These are phyloP conservation scores for Echinochloa phyllopogon DNA, from an alignment of 176 grass and related monocot species.

Conservation along the genomic window DNA sequence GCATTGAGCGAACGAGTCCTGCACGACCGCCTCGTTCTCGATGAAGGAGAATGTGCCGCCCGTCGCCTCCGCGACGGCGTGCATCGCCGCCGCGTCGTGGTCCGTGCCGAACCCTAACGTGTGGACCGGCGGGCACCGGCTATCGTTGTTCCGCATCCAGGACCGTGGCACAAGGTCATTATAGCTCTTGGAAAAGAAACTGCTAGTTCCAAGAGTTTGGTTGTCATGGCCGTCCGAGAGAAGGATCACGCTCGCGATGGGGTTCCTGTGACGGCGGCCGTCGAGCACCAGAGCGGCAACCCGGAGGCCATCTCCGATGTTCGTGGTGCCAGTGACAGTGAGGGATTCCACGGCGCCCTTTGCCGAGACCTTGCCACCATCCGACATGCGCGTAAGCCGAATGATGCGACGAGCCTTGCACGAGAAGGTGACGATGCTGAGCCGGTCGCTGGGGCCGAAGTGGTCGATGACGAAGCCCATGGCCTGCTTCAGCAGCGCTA, in stretches of 20 bases:
- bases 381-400: constrained; percentile 48
- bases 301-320: constrained; percentile 39
- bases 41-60: constrained; percentile 21
- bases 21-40: constrained; percentile 11
- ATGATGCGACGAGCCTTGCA: constrained; percentile 35
- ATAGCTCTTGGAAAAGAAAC: neutral
- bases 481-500: constrained; percentile 44
- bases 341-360: constrained; percentile 43
- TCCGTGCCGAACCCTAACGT: constrained; percentile 61
- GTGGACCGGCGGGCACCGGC: constrained; percentile 42
- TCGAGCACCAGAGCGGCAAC: constrained; percentile 34
- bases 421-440: constrained; percentile 50
- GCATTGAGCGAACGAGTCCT: constrained; percentile 81
- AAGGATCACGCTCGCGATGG: constrained; percentile 62
- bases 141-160: neutral
- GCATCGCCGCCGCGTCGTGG: constrained; percentile 60
- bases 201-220: neutral
- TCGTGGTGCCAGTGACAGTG: neutral
- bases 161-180: constrained; percentile 44
- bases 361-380: constrained; percentile 25
- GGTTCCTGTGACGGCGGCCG: constrained; percentile 45
- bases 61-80: constrained; percentile 11
- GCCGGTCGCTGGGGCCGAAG: constrained; percentile 44
- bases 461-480: constrained; percentile 57
- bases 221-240: constrained; percentile 65